phyloP scores from a whole-genome alignment of 805 yeast genomes.

The Scheffersomyces lignosus region DNA sequence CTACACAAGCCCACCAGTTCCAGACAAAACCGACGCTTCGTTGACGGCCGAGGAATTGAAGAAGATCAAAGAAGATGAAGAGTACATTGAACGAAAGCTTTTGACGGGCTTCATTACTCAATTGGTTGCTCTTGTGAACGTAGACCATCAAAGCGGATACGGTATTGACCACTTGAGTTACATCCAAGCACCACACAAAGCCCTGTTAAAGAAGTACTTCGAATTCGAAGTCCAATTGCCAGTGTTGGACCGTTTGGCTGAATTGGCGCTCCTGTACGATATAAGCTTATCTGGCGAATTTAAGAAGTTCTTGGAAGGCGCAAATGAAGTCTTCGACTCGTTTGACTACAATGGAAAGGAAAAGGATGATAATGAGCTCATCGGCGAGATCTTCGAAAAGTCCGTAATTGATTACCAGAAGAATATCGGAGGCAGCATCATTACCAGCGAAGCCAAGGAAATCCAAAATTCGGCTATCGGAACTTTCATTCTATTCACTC shows the following conservation, averaged over 20 bases:
- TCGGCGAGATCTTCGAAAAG: conserved; percentile 40
- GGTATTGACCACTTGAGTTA: conserved; percentile 22
- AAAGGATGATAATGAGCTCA: conserved; percentile 22
- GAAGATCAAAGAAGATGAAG: conserved; percentile 52
- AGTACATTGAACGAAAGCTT: conserved; percentile 61
- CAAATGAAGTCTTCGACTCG: conserved; percentile 42
- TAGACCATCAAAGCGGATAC: conserved; percentile 16
- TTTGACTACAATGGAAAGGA: conserved; percentile 15
- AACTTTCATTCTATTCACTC: conserved; percentile 13
- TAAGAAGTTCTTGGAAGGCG: conserved; percentile 30
- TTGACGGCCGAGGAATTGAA: conserved; percentile 38
- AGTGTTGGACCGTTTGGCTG: conserved; percentile 25
- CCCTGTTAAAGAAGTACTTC: not conserved
- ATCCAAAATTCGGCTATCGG: conserved; percentile 34
- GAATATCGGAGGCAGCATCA: conserved; percentile 25
- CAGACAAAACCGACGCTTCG: conserved; percentile 43
- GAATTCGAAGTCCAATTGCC: conserved; percentile 1
- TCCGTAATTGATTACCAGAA: conserved; percentile 44
- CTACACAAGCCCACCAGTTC: conserved; percentile 40
- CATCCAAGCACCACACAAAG: conserved; percentile 15
- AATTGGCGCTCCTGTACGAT: conserved; percentile 65
- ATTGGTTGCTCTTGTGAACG: conserved; percentile 39
- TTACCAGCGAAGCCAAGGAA: conserved; percentile 22
- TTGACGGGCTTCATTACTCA: conserved; percentile 63
- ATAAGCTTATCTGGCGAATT: conserved; percentile 51